phyloP scores from a whole-genome alignment of 2,329 filamentous ascomycete species.

The Penicillium griseofulvum region DNA sequence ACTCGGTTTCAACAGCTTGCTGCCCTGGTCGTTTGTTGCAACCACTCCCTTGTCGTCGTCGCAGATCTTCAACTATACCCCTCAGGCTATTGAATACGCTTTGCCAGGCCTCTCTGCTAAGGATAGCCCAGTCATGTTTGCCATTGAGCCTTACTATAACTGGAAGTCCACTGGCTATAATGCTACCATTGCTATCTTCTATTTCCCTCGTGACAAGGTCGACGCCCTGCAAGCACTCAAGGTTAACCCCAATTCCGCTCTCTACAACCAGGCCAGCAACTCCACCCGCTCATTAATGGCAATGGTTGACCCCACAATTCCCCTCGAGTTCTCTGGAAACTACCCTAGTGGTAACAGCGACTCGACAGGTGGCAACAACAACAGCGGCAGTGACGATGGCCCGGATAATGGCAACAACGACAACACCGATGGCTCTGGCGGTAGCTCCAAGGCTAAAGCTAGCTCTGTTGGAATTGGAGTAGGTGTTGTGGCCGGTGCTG shows the following conservation, averaged over 20 bases:
- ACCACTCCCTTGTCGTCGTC: conserved; percentile 67
- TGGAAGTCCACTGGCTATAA: conserved; percentile 66
- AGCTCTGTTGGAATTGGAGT: conserved; percentile 67
- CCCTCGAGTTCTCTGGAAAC: conserved; percentile 53
- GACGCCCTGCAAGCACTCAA: conserved; percentile 67
- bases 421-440: conserved; percentile 51
- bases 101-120: conserved; percentile 50
- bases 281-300: conserved; percentile 71
- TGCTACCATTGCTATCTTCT: conserved; percentile 74
- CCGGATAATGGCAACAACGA: conserved; percentile 28
- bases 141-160: conserved; percentile 75
- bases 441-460: conserved; percentile 36
- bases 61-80: conserved; percentile 81
- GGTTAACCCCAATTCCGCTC: conserved; percentile 64
- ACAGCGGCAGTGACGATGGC: conserved; percentile 23
- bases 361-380: conserved; percentile 44
- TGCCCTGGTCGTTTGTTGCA: conserved; percentile 84
- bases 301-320: conserved; percentile 81
- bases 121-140: conserved; percentile 59
- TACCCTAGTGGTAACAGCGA: conserved; percentile 26
- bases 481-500: conserved; percentile 73
- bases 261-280: conserved; percentile 68
- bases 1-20: conserved; percentile 74
- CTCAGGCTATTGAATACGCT: conserved; percentile 66
- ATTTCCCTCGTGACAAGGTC: conserved; percentile 70